A percentile compares a stretch with the other conserved stretches of the same genome.
Conservation (phyloP, 2,329 filamentous ascomycete species). For the Botrytis fragariae region DNA sequence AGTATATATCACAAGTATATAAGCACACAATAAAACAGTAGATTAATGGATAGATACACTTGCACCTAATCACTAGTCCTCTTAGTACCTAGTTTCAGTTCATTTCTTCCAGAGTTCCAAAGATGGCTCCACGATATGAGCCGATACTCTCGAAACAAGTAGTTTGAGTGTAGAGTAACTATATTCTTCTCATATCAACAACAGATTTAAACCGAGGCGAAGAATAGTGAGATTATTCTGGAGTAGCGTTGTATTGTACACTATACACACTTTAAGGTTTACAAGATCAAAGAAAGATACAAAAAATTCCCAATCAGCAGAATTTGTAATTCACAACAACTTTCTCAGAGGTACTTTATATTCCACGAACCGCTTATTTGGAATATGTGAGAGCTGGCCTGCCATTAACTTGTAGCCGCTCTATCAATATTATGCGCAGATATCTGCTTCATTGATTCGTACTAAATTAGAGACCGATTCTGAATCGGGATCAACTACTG, state of each 20-base stretch:
- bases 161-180: too few species aligned
- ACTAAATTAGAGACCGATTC: neutral
- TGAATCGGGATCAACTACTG: too few species aligned
- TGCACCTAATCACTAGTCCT: too few species aligned
- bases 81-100: too few species aligned
- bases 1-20: neutral
- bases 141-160: too few species aligned
- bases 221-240: too few species aligned
- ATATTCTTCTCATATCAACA: too few species aligned
- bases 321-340: neutral
- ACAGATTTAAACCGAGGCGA: too few species aligned
- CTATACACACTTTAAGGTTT: too few species aligned
- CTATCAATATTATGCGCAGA: neutral
- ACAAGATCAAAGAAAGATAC: neutral
- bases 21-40: neutral
- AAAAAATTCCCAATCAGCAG: neutral
- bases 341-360: fast-evolving
- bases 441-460: neutral
- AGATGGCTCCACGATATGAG: too few species aligned
- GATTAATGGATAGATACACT: neutral
- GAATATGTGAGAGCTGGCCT: neutral
- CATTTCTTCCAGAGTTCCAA: too few species aligned
- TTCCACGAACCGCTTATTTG: fast-evolving
- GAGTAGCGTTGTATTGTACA: too few species aligned
- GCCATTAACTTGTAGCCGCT: neutral